Evolutionary conservation across 2,329 filamentous ascomycete genomes (phyloP).

Genomic region (Scytalidium sp.): DNA sequence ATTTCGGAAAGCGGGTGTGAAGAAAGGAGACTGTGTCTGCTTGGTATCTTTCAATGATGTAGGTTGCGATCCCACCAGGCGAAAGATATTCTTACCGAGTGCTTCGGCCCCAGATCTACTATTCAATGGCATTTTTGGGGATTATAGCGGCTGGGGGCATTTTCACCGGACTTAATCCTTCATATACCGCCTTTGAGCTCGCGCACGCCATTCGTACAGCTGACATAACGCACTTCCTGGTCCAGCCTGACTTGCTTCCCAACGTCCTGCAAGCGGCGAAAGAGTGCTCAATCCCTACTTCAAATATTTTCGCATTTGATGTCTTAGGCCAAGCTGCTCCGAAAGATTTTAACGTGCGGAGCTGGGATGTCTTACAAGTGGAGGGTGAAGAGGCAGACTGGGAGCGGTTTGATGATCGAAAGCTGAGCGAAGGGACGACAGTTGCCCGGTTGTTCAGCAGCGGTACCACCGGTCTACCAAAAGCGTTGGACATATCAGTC

Average conservation of each 20-base stretch:
- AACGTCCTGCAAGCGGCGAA: constrained; percentile 18
- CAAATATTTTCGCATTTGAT: constrained; percentile 25
- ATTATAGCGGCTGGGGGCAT: constrained; percentile 24
- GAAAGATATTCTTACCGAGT: too few species aligned
- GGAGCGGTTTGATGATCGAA: constrained; percentile 21
- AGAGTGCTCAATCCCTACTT: constrained; percentile 22
- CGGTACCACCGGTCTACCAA: constrained; percentile 57
- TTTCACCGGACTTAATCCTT: constrained; percentile 24
- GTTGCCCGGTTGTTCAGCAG: constrained; percentile 40
- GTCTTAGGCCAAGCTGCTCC: constrained; percentile 14
- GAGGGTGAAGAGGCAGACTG: constrained; percentile 20
- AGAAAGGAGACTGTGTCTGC: constrained; percentile 26
- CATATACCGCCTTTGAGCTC: constrained; percentile 24
- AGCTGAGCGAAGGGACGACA: constrained; percentile 28
- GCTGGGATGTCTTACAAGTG: constrained; percentile 17
- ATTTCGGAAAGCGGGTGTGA: constrained; percentile 21
- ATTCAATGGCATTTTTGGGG: constrained; percentile 16
- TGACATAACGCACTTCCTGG: constrained; percentile 20
- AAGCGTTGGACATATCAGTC: constrained; percentile 36
- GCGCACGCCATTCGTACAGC: constrained; percentile 24
- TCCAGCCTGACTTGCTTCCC: constrained; percentile 18
- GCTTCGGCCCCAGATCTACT: constrained; percentile 19
- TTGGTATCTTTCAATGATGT: constrained; percentile 27
- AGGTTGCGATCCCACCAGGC: not conserved
- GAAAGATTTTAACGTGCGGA: constrained; percentile 14